Evolutionary conservation across 2,329 filamentous ascomycete genomes (phyloP), one percentile per base, ranked within the genome.

Genomic region (Mycogone perniciosa): DNA sequence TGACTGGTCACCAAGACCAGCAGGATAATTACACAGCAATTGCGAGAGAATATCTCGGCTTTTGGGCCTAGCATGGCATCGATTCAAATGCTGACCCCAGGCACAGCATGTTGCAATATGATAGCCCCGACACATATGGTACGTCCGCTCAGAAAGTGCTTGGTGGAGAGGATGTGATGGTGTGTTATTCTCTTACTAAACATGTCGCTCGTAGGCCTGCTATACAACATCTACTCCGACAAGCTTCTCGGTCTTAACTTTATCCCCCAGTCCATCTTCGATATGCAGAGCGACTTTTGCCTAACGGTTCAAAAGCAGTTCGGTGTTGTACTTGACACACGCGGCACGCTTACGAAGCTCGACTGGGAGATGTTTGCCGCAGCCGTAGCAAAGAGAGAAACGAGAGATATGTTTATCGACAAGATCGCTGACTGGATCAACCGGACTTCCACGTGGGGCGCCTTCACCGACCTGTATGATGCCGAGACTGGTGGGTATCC

Each of bases 281-380:
- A 82, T 54, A 84, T 84, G 64, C 89, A 95, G 67, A 87, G 81
- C 31, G 69, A 76, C 51, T 95, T 88, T 77, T 95, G 95, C 72
- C 74, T 77, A 40, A 79, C 79, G 7, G 81, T 87, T 3, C 80
- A 84, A 46, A 81, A 86, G 55, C 80, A 82, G 61, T 93, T 88
- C 67, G 89, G 88, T n/a, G 76, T 95, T 1, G 85, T 89, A 0
- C 81, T 95, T 7, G 89, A 95, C 71, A 85, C 81, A 42, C 82
- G 89, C 45, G 88, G 93, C 69, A 72, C 84, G 1, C 92, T 89
- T 71, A 87, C 88, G 55, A 95, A 95, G 71, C 82, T 81, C 0
- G 89, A 95, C 71, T 95, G 89, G 89, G 83, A 91, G 64, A 82
- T 93, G 65, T 91, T 90, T 71, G 81, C 82, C 5, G 89, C 89